A percentile compares a stretch with the other conserved stretches of the same genome.
These are phyloP conservation scores for Oryza australiensis DNA, from an alignment of 176 grass and related monocot species.

Conservation along the genomic window DNA sequence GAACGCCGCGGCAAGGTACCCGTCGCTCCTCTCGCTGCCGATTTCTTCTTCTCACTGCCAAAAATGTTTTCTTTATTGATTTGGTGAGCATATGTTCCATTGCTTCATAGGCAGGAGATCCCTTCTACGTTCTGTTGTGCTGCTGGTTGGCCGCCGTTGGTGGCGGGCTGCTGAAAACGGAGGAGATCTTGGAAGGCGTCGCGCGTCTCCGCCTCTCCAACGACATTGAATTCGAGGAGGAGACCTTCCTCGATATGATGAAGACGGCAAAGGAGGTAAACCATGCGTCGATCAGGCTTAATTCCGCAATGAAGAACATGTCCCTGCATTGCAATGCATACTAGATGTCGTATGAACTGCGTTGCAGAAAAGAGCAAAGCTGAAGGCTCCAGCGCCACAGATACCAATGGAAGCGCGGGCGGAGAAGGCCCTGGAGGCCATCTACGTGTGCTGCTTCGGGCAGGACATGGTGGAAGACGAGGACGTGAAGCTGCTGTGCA, in stretches of 20 bases:
- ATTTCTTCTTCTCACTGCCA: not conserved
- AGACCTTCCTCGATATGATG: constrained; percentile 92
- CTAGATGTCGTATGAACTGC: not conserved
- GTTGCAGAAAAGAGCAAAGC: constrained; percentile 78
- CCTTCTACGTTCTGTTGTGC: constrained; percentile 86
- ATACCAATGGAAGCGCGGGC: constrained; percentile 66
- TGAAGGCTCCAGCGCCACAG: constrained; percentile 56
- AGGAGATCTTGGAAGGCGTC: constrained; percentile 95
- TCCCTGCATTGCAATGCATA: not conserved
- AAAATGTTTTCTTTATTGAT: not conserved
- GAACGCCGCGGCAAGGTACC: constrained; percentile 74
- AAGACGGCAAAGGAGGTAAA: constrained; percentile 66
- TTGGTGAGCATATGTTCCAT: not conserved
- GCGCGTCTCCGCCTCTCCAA: constrained; percentile 94
- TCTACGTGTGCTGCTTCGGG: constrained; percentile 91
- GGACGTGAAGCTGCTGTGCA: constrained; percentile 62
- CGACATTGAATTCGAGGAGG: constrained; percentile 95
- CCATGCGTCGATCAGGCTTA: not conserved
- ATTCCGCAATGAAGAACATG: not conserved
- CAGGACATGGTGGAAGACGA: constrained; percentile 77
- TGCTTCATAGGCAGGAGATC: constrained; percentile 58
- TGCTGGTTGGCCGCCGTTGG: constrained; percentile 89
- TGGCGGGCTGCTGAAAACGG: constrained; percentile 81
- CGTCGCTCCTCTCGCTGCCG: not conserved
- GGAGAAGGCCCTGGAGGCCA: constrained; percentile 88